A percentile compares a stretch with the other conserved stretches of the same genome.
phyloP scores from a whole-genome alignment of 768 basidiomycete genomes.

The Rhizopogon rudus region DNA sequence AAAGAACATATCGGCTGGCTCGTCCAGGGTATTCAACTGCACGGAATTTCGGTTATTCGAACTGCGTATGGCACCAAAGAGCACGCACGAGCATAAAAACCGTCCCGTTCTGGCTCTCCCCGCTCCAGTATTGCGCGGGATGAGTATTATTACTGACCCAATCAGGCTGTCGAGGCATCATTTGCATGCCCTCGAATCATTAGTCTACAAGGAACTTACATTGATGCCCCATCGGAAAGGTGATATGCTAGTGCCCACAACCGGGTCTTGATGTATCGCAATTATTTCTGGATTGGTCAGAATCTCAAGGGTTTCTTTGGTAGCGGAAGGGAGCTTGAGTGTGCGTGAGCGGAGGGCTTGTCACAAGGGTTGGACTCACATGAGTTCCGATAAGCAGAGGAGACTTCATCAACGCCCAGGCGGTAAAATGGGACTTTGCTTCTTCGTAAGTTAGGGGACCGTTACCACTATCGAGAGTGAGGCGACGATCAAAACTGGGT shows the following conservation, averaged over 20 bases:
- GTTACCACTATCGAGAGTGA: conserved; percentile 44
- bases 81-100: conserved; percentile 58
- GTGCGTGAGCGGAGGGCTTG: neutral
- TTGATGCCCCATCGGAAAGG: conserved; percentile 70
- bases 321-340: conserved; percentile 44
- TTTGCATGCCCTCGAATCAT: neutral
- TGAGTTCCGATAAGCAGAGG: conserved; percentile 61
- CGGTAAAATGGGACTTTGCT: conserved; percentile 65
- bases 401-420: conserved; percentile 68
- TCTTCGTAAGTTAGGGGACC: conserved; percentile 58
- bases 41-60: neutral
- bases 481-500: neutral
- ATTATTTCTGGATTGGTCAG: conserved; percentile 60
- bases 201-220: conserved; percentile 30
- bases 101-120: conserved; percentile 57
- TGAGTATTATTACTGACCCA: conserved; percentile 37
- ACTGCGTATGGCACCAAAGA: neutral
- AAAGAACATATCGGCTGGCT: conserved; percentile 55
- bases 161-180: conserved; percentile 24
- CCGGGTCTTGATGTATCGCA: conserved; percentile 65
- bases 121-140: conserved; percentile 73
- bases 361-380: conserved; percentile 28
- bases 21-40: conserved; percentile 56
- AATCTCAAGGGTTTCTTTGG: conserved; percentile 46
- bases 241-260: conserved; percentile 53